Percentiles rank a stretch among this genome's conserved stretches.
phyloP scores from a whole-genome alignment of 371 early-diverging fungal species.

The Haplosporangium sp. region DNA sequence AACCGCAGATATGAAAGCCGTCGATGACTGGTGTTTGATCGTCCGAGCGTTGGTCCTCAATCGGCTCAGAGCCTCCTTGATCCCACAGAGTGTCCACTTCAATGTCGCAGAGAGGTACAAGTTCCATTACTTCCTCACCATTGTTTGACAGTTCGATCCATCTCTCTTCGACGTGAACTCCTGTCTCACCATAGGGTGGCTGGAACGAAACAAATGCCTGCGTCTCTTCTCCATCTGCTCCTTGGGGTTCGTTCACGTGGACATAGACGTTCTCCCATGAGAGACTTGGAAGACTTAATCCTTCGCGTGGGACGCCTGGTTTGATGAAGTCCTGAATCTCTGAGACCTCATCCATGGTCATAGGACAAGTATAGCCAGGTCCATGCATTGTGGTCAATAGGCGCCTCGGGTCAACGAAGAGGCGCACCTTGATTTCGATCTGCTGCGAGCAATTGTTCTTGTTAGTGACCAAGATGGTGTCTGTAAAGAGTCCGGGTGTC shows the following conservation, averaged over 20 bases:
- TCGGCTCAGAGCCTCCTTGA: not conserved
- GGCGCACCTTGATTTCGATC: conserved; percentile 71
- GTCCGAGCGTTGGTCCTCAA: not conserved
- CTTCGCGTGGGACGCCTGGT: conserved; percentile 38
- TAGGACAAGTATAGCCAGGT: conserved; percentile 40
- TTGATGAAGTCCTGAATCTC: conserved; percentile 40
- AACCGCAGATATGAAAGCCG: conserved; percentile 55
- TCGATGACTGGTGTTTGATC: conserved; percentile 10
- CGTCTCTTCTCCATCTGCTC: not conserved
- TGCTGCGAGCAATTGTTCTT: conserved; percentile 75
- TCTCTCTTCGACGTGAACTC: conserved; percentile 56
- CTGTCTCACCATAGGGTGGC: conserved; percentile 36
- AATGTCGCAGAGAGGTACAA: conserved; percentile 67
- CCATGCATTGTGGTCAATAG: conserved; percentile 31
- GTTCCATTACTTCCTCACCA: conserved; percentile 62
- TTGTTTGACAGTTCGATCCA: conserved; percentile 65
- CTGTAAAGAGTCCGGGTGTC: conserved; percentile 71
- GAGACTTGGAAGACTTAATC: conserved; percentile 33
- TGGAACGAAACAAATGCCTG: conserved; percentile 22
- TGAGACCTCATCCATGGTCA: conserved; percentile 28
- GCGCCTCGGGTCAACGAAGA: conserved; percentile 72
- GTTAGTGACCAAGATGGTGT: conserved; percentile 74
- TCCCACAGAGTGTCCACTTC: conserved; percentile 60
- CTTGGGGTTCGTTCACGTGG: conserved; percentile 32
- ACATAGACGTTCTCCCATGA: conserved; percentile 53